Evolutionary conservation across 2,329 filamentous ascomycete species (phyloP), one percentile per base, ranked within the genome.

Genomic region (Colletotrichum melonis): DNA sequence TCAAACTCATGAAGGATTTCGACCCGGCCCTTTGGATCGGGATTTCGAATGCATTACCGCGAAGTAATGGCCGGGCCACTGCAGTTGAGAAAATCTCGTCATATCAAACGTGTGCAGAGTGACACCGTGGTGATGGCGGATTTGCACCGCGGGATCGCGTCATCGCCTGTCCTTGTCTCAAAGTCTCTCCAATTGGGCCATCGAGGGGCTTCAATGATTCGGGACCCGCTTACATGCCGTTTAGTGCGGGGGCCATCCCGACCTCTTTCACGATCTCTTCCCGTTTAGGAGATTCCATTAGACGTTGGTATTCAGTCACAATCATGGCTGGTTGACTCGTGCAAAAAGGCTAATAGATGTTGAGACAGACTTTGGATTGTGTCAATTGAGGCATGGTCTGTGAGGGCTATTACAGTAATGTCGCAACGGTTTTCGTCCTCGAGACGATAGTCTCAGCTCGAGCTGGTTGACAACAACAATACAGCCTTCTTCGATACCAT

Each of bases 91-190:
- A 65, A 65, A 30, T 22, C 52, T 22, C 55, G 30, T 49, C 19
- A 49, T 60, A 19, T 22, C 42, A n/a, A 49, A 52, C 49, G 22
- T 19, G 60, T 70, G 49, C 55, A 28, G 30, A 57, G 32, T 28
- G 26, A 67, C 60, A 70, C 28, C 11, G 64, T 46, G 5, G 30
- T 30, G 56, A 73, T 73, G 60, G 67, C 67, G 71, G 71, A 57
- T 71, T 73, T 71, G 60, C 67, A 67, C 67, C 67, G 60, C 35
- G 56, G 26, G 35, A 73, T 73, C 60, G 71, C 71, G 71, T 66
- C 71, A 73, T 73, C 67, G 67, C 60, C 60, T 30, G 32, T 32
- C 5, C 28, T 42, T 35, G 62, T 62, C 22, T 42, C 12, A 11
- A 55, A 30, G 7, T 19, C 11, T 12, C 46, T 66, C 35, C 35